These are phyloP conservation scores for Capillidium heterosporum DNA, from an alignment of 371 early-diverging fungal species.

Conservation along the genomic window DNA sequence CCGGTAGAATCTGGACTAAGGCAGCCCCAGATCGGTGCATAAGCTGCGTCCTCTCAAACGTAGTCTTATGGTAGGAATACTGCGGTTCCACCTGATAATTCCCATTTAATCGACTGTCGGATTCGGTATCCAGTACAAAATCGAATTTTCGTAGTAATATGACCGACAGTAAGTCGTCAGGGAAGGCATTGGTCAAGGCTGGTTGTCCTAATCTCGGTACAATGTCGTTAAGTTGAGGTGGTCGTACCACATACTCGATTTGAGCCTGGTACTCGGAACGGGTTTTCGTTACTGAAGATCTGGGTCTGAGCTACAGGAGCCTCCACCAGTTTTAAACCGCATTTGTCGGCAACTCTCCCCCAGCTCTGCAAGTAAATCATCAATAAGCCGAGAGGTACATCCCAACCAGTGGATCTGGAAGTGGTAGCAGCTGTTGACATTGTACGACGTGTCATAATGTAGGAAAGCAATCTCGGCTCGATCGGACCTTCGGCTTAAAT, in stretches of 20 bases:
- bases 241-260: slow-evolving; percentile 39
- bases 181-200: neutral
- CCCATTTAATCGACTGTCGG: slow-evolving; percentile 39
- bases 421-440: slow-evolving; percentile 72
- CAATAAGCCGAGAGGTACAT: slow-evolving; percentile 77
- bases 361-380: slow-evolving; percentile 72
- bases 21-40: slow-evolving; percentile 81
- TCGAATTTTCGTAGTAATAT: slow-evolving; percentile 63
- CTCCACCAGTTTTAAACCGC: slow-evolving; percentile 79
- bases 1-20: slow-evolving; percentile 69
- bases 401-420: slow-evolving; percentile 90
- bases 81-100: slow-evolving; percentile 12
- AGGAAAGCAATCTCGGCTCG: slow-evolving; percentile 70
- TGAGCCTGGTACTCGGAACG: slow-evolving; percentile 70
- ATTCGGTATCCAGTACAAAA: slow-evolving; percentile 89
- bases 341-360: slow-evolving; percentile 69
- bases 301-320: slow-evolving; percentile 72
- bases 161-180: slow-evolving; percentile 43
- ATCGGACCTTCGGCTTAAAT: slow-evolving; percentile 46
- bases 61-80: slow-evolving; percentile 45
- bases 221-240: slow-evolving; percentile 30
- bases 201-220: slow-evolving; percentile 2
- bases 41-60: slow-evolving; percentile 67
- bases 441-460: slow-evolving; percentile 82
- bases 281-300: slow-evolving; percentile 49